Conservation (phyloP, 768 basidiomycete genomes). For the Udeniomyces megalosporus region DNA sequence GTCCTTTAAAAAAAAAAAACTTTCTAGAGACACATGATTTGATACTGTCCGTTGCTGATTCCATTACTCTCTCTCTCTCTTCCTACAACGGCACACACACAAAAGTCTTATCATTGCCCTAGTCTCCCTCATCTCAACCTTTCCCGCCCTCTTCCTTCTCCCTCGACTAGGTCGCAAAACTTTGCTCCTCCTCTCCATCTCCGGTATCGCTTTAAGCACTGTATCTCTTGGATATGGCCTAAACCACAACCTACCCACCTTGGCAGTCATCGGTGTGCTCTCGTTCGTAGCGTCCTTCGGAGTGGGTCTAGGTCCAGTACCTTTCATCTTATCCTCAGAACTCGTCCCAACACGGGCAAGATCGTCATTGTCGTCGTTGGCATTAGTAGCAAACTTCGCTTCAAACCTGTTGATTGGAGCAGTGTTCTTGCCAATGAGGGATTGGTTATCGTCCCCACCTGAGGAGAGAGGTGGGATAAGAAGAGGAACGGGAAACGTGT, state of each 20-base stretch:
- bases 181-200: constrained; percentile 49
- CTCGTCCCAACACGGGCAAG: constrained; percentile 41
- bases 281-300: constrained; percentile 54
- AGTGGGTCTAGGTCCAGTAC: constrained; percentile 74
- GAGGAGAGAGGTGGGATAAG: constrained; percentile 25
- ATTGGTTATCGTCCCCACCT: constrained; percentile 38
- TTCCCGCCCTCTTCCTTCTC: constrained; percentile 72
- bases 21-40: no score
- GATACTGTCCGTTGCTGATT: no score
- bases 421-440: constrained; percentile 66
- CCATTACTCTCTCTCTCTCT: no score
- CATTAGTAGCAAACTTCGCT: constrained; percentile 62
- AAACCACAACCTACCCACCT: not conserved
- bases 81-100: no score
- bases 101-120: constrained; percentile 31
- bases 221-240: not conserved
- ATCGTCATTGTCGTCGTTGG: constrained; percentile 61
- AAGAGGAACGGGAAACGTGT: constrained; percentile 67
- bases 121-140: constrained; percentile 27
- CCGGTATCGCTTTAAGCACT: constrained; percentile 35
- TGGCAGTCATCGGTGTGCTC: not conserved
- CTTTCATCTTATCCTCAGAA: constrained; percentile 71
- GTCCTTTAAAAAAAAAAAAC: no score
- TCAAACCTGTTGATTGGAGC: constrained; percentile 73
- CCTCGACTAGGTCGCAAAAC: constrained; percentile 61